Evolutionary conservation across 1,284 basidiomycete species (phyloP).

Genomic region (Tylopilus sp.): DNA sequence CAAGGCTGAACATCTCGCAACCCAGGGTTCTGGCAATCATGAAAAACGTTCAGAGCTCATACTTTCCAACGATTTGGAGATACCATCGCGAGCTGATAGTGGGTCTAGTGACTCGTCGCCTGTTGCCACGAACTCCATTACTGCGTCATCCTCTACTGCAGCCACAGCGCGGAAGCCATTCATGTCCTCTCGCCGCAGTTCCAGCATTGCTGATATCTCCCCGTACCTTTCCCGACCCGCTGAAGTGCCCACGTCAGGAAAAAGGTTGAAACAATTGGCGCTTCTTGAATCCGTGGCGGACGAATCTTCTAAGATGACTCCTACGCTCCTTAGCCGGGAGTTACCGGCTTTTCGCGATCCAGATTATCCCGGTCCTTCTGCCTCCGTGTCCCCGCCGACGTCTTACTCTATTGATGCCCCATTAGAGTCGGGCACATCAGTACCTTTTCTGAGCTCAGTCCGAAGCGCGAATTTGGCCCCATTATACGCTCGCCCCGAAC

Average conservation of each 20-base stretch:
- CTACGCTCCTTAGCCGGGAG: slow-evolving; percentile 42
- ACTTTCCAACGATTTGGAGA: slow-evolving; percentile 15
- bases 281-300: slow-evolving; percentile 72
- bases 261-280: slow-evolving; percentile 67
- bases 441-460: slow-evolving; percentile 5
- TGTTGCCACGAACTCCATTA: slow-evolving; percentile 3
- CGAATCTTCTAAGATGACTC: slow-evolving; percentile 64
- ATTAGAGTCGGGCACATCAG: slow-evolving; percentile 11
- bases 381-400: slow-evolving; percentile 22
- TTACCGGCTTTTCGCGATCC: slow-evolving; percentile 17
- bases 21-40: slow-evolving; percentile 6
- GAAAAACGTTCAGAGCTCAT: slow-evolving; percentile 14
- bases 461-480: slow-evolving; percentile 16
- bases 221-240: slow-evolving; percentile 57
- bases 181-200: slow-evolving; percentile 35
- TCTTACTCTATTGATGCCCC: slow-evolving; percentile 4
- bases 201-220: slow-evolving; percentile 58
- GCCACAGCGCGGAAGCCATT: slow-evolving; percentile 22
- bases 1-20: slow-evolving; percentile 5
- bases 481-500: slow-evolving; percentile 7
- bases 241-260: slow-evolving; percentile 54
- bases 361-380: slow-evolving; percentile 18
- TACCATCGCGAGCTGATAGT: slow-evolving; percentile 24
- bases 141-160: slow-evolving; percentile 10
- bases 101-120: slow-evolving; percentile 14